Evolutionary conservation across 2,329 filamentous ascomycete genomes (phyloP).

Genomic region (Pestalotiopsis sp.): DNA sequence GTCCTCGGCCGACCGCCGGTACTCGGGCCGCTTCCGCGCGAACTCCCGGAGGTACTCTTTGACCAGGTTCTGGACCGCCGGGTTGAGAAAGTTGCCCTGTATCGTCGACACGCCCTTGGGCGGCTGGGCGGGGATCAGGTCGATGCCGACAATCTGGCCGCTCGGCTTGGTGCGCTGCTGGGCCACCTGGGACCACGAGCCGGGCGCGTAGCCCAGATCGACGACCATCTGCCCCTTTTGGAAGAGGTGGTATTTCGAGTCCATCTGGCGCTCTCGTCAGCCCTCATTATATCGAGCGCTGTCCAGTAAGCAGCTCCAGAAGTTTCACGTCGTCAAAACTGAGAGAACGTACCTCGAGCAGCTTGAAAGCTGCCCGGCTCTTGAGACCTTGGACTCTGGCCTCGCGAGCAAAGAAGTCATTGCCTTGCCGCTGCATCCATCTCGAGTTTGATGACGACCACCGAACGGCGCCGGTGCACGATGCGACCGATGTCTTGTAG

Average conservation of each 20-base stretch:
- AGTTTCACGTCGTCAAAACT: neutral
- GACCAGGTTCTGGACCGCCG: slow-evolving; percentile 72
- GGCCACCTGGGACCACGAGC: slow-evolving; percentile 78
- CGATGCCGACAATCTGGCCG: slow-evolving; percentile 85
- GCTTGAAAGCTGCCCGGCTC: slow-evolving; percentile 89
- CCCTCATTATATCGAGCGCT: neutral
- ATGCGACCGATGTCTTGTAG: neutral
- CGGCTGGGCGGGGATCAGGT: slow-evolving; percentile 89
- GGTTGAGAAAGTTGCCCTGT: slow-evolving; percentile 88
- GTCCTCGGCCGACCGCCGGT: slow-evolving; percentile 11
- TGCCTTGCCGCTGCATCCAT: slow-evolving; percentile 80
- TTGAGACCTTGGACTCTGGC: slow-evolving; percentile 81
- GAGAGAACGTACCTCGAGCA: slow-evolving; percentile 66
- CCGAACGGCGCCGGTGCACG: slow-evolving; percentile 12
- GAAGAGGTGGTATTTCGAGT: slow-evolving; percentile 80
- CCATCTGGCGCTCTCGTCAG: slow-evolving; percentile 57
- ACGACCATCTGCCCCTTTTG: slow-evolving; percentile 80
- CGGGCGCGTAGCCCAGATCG: slow-evolving; percentile 83
- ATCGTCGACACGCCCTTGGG: slow-evolving; percentile 91
- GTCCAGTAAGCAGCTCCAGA: neutral
- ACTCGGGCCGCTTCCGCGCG: slow-evolving; percentile 18
- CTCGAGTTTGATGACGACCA: slow-evolving; percentile 63
- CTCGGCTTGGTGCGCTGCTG: slow-evolving; percentile 72
- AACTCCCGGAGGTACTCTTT: slow-evolving; percentile 69
- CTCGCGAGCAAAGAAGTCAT: slow-evolving; percentile 70